Evolutionary conservation across 139 green algal species (phyloP).

Genomic region (Closterium sp.): DNA sequence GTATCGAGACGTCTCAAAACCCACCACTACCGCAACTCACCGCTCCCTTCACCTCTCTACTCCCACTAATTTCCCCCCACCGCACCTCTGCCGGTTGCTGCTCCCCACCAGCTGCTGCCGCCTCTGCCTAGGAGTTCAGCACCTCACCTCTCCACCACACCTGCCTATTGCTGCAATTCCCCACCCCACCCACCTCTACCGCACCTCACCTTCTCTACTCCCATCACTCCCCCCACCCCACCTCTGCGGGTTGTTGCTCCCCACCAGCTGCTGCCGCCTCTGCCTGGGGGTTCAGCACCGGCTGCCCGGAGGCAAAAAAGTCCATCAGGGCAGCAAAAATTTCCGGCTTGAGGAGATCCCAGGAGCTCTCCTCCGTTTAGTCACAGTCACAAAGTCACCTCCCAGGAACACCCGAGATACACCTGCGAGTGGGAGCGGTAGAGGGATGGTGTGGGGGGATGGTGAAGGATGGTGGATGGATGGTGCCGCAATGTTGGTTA

Average conservation of each 20-base stretch:
- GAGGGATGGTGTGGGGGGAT: not conserved
- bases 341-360: constrained; percentile 85
- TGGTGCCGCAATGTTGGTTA: too few relatives aligned
- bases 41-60: too few relatives aligned
- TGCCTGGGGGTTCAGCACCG: constrained; percentile 65
- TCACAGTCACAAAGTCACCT: constrained; percentile 96
- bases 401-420: constrained; percentile 85
- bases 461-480: too few relatives aligned
- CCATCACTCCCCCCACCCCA: not conserved
- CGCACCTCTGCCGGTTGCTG: too few relatives aligned
- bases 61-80: too few relatives aligned
- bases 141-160: too few relatives aligned
- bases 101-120: not conserved
- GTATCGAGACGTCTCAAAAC: too few relatives aligned
- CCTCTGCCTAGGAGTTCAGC: too few relatives aligned
- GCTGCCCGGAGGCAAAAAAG: constrained; percentile 78
- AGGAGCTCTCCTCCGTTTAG: constrained; percentile 78
- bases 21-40: too few relatives aligned
- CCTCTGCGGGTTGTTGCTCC: not conserved
- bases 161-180: too few relatives aligned
- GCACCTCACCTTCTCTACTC: too few relatives aligned
- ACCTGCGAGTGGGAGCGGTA: not conserved
- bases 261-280: not conserved
- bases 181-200: too few relatives aligned
- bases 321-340: constrained; percentile 97